A percentile compares a stretch with the other conserved stretches of the same genome.
Evolutionary conservation across 1,284 basidiomycete genomes (phyloP).

Genomic region (Puccinia novopanici): DNA sequence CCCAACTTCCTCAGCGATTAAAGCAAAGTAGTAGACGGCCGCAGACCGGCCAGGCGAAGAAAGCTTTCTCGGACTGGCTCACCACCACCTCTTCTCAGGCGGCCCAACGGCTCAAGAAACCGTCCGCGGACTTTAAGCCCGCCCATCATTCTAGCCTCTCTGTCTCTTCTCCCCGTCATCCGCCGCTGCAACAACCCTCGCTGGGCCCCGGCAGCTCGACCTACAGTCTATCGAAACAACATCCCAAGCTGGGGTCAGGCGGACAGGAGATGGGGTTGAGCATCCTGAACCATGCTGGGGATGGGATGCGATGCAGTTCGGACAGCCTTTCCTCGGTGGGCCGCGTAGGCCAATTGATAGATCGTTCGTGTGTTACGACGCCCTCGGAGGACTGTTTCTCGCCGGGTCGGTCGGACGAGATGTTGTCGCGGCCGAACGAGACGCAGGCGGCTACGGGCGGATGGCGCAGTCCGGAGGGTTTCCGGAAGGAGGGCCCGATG

Average conservation of each 20-base stretch:
- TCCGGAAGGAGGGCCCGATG: background rate
- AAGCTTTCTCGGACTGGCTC: conserved; percentile 27
- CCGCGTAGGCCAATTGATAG: background rate
- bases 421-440: background rate
- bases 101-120: background rate
- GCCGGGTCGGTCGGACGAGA: background rate
- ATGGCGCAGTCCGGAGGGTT: background rate
- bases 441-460: background rate
- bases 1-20: background rate
- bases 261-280: background rate
- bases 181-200: background rate
- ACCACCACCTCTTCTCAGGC: conserved; percentile 5
- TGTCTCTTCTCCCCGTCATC: background rate
- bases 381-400: background rate
- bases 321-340: background rate
- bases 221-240: background rate
- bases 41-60: background rate
- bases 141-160: background rate
- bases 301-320: background rate
- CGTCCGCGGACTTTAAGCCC: background rate
- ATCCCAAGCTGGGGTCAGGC: background rate
- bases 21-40: no score
- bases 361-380: background rate
- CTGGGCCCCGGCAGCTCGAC: background rate
- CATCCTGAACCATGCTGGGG: background rate